phyloP scores from a whole-genome alignment of 1,284 basidiomycete species.

The Ganoderma multipileum region DNA sequence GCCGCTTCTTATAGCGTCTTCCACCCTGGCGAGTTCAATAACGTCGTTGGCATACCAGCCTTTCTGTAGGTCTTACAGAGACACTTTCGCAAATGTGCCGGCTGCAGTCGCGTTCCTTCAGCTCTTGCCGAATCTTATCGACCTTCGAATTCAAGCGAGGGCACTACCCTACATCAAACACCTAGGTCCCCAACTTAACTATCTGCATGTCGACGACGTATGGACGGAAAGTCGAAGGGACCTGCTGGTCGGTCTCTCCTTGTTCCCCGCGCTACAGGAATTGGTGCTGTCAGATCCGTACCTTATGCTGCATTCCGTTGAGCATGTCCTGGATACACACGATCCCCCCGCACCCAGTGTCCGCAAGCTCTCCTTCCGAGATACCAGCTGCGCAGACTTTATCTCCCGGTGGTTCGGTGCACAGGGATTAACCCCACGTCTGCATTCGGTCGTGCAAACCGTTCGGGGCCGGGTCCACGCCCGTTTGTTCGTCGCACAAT shows the following conservation, averaged over 20 bases:
- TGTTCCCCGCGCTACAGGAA: slow-evolving; percentile 7
- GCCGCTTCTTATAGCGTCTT: slow-evolving; percentile 12
- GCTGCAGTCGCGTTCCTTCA: neutral
- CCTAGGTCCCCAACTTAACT: neutral
- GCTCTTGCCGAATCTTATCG: slow-evolving; percentile 5
- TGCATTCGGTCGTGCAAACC: slow-evolving; percentile 1
- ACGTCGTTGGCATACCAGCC: slow-evolving; percentile 11
- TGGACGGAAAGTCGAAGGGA: neutral
- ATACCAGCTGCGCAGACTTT: neutral
- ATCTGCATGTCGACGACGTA: neutral
- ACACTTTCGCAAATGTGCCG: neutral
- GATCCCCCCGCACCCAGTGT: slow-evolving; percentile 3
- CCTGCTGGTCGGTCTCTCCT: slow-evolving; percentile 3
- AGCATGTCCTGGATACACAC: neutral
- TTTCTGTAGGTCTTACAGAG: too few species aligned
- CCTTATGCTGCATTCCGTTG: neutral
- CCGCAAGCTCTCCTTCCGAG: slow-evolving; percentile 1
- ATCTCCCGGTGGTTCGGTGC: slow-evolving; percentile 10
- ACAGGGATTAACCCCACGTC: neutral
- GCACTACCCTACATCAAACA: neutral
- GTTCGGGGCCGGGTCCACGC: slow-evolving; percentile 7
- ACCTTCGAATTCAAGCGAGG: neutral
- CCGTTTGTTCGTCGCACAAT: neutral
- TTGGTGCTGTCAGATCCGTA: slow-evolving; percentile 2
- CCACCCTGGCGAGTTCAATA: slow-evolving; percentile 14